Conservation (phyloP, 108 stramenopile genomes). For the Aureococcus anophagefferens region DNA sequence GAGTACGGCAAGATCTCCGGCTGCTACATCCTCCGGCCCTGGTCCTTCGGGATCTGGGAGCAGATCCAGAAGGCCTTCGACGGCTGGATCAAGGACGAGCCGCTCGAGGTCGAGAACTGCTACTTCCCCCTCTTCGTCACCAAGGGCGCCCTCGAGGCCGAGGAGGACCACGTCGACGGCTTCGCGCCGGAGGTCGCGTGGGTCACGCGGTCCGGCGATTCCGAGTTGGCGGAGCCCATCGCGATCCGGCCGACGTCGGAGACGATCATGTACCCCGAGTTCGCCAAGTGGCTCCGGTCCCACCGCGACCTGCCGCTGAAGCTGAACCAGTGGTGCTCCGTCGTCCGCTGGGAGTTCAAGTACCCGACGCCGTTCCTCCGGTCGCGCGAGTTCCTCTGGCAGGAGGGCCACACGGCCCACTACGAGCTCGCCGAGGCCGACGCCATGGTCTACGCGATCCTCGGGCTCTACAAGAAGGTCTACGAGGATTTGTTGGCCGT, state of each 20-base stretch:
- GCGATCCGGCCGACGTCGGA: conserved; percentile 94
- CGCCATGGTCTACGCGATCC: conserved; percentile 83
- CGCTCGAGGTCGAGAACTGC: conserved; percentile 82
- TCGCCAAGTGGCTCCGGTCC: conserved; percentile 84
- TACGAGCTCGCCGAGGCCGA: conserved; percentile 88
- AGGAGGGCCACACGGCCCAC: conserved; percentile 99
- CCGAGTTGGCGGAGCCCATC: conserved; percentile 86
- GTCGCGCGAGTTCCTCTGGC: conserved; percentile 96
- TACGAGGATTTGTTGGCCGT: conserved; percentile 97
- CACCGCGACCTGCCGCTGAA: conserved; percentile 88
- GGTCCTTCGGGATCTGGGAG: conserved; percentile 98
- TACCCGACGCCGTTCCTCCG: conserved; percentile 95
- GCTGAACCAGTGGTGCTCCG: conserved; percentile 98
- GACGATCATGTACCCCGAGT: conserved; percentile 99
- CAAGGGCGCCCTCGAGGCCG: conserved; percentile 78
- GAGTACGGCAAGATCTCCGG: conserved; percentile 96
- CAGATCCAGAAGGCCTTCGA: conserved; percentile 75
- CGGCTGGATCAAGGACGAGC: conserved; percentile 59
- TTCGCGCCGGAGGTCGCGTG: conserved; percentile 97
- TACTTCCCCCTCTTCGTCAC: conserved; percentile 98
- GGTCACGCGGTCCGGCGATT: conserved; percentile 81
- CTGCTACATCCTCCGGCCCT: conserved; percentile 98
- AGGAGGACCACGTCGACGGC: conserved; percentile 98
- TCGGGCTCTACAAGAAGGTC: conserved; percentile 86
- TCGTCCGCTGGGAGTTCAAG: conserved; percentile 99